phyloP scores from a whole-genome alignment of 2,329 filamentous ascomycete species.

The Phyllachora maydis region DNA sequence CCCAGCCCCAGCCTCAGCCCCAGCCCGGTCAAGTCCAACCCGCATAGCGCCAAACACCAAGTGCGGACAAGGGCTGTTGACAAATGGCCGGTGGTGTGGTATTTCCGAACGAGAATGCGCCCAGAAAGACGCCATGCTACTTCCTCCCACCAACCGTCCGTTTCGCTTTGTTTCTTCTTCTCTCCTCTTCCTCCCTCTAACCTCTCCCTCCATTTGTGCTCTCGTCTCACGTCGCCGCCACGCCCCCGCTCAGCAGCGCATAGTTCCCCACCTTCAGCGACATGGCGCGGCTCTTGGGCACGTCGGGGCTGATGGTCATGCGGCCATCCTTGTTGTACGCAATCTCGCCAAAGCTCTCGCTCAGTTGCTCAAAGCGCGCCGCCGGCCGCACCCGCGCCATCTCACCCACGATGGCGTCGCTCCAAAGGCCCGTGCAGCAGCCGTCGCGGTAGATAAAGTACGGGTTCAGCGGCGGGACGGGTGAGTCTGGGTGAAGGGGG shows the following conservation, averaged over 20 bases:
- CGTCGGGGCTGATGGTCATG: constrained; percentile 33
- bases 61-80: too few species aligned
- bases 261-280: constrained; percentile 39
- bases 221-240: too few species aligned
- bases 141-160: too few species aligned
- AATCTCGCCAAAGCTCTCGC: constrained; percentile 41
- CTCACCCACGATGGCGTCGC: constrained; percentile 39
- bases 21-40: too few species aligned
- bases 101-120: too few species aligned
- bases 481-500: constrained; percentile 50
- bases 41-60: too few species aligned
- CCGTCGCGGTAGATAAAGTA: constrained; percentile 45
- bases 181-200: too few species aligned
- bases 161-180: too few species aligned
- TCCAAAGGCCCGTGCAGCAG: constrained; percentile 52
- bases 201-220: too few species aligned
- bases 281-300: constrained; percentile 26
- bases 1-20: too few species aligned
- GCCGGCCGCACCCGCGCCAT: constrained; percentile 36
- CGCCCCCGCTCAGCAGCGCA: constrained; percentile 21
- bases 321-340: constrained; percentile 36
- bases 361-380: constrained; percentile 37
- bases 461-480: constrained; percentile 49
- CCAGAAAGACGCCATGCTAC: too few species aligned
- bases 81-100: too few species aligned